Base-by-base conservation (phyloP, 2,329 filamentous ascomycete species). In the Onygenales sp. region DNA sequence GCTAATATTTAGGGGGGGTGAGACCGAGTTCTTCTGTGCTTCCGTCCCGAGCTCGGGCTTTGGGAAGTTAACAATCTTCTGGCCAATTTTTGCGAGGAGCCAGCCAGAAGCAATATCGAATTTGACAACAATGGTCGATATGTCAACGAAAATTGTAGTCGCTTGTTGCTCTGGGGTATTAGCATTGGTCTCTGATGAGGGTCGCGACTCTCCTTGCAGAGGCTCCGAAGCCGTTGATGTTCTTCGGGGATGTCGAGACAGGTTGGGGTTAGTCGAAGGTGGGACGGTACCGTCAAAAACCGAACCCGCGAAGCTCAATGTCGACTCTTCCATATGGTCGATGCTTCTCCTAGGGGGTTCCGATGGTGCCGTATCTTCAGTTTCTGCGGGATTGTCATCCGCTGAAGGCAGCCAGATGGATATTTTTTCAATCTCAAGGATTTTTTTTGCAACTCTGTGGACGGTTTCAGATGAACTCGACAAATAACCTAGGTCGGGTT, bases 51-150 rank as follows among this genome's bases (percentile, higher is more conserved):
- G 56, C 11, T 55, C 54, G 17, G 42, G 52, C 39, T 51, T 57
- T 43, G 64, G 59, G 14, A 60, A 46, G 44, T 59, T 53, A 9
- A 63, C 50, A 10, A 69, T 38, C 36, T 60, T 66, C 52, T 72
- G 68, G 6, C 64, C 63, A 53, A 68, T 61, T 52, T 72, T 73
- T 35, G 61, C 57, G 14, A 72, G 54, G 51, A 73, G 63, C 70
- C 70, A 73, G 5, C 70, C 71, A 48, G 62, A 68, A 27, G 71
- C 63, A 53, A 72, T 71, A 56, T 73, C 71, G 50, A 72, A 66
- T 41, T 66, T 66, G 8, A 70, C 45, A 2, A 61, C 58, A 13
- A 62, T 49, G 6, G 64, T 64, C 9, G 59, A 61, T 5, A 73
- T 56, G 45, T 71, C 69, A 44, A 70, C 54, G 10, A 59, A 61